These are phyloP conservation scores for Cairneyella variabilis DNA, from an alignment of 495 filamentous ascomycete species.

Conservation along the genomic window DNA sequence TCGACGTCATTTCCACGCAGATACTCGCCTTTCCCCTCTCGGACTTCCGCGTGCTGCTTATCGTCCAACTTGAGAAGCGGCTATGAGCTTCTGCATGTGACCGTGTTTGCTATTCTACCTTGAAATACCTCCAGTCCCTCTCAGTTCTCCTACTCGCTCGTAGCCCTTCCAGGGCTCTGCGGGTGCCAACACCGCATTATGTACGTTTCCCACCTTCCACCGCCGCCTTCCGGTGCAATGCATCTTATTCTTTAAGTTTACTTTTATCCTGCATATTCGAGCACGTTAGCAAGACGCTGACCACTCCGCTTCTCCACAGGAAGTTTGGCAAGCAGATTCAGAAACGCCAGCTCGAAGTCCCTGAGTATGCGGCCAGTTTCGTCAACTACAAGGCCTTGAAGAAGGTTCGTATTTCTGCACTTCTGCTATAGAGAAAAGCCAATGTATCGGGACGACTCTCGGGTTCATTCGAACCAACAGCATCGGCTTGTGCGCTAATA, in stretches of 20 bases:
- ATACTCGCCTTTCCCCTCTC: neutral
- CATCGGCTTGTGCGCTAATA: slow-evolving; percentile 21
- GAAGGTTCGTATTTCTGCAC: slow-evolving; percentile 60
- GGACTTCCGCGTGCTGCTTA: too few species aligned
- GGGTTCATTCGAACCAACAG: slow-evolving; percentile 14
- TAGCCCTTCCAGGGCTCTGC: slow-evolving; percentile 24
- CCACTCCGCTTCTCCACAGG: slow-evolving; percentile 48
- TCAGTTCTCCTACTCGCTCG: slow-evolving; percentile 16
- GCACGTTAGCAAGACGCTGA: slow-evolving; percentile 10
- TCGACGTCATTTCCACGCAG: slow-evolving; percentile 6
- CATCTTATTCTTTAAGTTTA: neutral
- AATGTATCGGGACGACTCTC: neutral
- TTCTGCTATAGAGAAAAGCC: slow-evolving; percentile 12
- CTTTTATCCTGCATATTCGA: neutral
- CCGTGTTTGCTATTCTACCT: slow-evolving; percentile 6
- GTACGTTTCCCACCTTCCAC: slow-evolving; percentile 21
- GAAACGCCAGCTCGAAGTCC: slow-evolving; percentile 96
- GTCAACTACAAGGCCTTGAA: slow-evolving; percentile 99
- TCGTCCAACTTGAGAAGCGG: slow-evolving; percentile 2
- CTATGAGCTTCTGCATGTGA: slow-evolving; percentile 25
- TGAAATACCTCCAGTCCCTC: slow-evolving; percentile 16
- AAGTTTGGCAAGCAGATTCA: slow-evolving; percentile 99
- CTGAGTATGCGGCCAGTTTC: slow-evolving; percentile 98
- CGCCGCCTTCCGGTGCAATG: neutral
- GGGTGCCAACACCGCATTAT: slow-evolving; percentile 28